Evolutionary conservation across 1,284 basidiomycete species (phyloP).

Genomic region (Trametes sp.): DNA sequence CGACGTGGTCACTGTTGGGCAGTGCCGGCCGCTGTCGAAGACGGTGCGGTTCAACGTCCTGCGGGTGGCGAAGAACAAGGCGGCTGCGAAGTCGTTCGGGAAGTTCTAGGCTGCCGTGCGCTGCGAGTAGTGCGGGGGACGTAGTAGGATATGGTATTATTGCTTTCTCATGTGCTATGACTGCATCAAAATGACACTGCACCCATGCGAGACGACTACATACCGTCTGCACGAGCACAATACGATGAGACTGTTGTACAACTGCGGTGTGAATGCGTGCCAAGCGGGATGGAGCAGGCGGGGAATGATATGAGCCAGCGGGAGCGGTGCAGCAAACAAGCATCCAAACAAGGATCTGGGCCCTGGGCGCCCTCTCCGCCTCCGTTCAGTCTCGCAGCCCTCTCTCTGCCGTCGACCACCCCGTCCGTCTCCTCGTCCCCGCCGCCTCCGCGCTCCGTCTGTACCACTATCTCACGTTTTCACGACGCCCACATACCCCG

Average conservation of each 20-base stretch:
- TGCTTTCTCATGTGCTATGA: slow-evolving; percentile 47
- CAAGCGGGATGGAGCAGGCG: slow-evolving; percentile 7
- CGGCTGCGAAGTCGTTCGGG: slow-evolving; percentile 87
- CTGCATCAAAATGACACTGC: slow-evolving; percentile 44
- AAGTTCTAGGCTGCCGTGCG: slow-evolving; percentile 77
- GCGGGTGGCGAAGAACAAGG: slow-evolving; percentile 91
- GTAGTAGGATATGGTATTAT: slow-evolving; percentile 44
- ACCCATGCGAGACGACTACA: slow-evolving; percentile 32
- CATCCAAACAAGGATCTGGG: slow-evolving; percentile 33
- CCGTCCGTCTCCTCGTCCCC: slow-evolving; percentile 19
- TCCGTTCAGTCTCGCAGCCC: slow-evolving; percentile 27
- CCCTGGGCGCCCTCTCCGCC: slow-evolving; percentile 15
- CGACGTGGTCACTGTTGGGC: slow-evolving; percentile 96
- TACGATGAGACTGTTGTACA: slow-evolving; percentile 20
- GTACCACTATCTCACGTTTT: slow-evolving; percentile 33
- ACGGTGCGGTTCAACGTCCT: slow-evolving; percentile 99
- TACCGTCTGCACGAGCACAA: slow-evolving; percentile 25
- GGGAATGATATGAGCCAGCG: neutral
- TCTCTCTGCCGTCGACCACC: slow-evolving; percentile 16
- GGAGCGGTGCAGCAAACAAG: slow-evolving; percentile 33
- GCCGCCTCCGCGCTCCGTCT: slow-evolving; percentile 21
- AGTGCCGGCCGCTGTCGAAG: slow-evolving; percentile 99
- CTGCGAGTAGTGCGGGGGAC: slow-evolving; percentile 36
- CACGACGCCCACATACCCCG: slow-evolving; percentile 28
- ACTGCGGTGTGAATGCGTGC: neutral